phyloP scores from a whole-genome alignment of 2,329 filamentous ascomycete species.

The Xylaria sp. region DNA sequence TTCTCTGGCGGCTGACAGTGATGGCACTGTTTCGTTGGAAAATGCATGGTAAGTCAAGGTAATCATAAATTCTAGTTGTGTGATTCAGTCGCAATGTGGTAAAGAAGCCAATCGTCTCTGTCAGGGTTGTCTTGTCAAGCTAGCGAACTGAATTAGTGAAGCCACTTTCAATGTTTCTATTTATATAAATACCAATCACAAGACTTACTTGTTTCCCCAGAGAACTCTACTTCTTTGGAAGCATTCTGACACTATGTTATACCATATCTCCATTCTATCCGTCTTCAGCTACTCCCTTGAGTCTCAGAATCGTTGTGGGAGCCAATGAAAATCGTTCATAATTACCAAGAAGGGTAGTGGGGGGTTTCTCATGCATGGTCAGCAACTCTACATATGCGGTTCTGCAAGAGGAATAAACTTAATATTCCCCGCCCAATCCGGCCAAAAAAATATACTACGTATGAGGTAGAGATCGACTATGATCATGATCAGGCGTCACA shows the following conservation, averaged over 20 bases:
- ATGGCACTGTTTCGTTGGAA: background rate
- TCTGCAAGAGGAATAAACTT: background rate
- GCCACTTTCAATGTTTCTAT: background rate
- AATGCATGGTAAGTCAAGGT: background rate
- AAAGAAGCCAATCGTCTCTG: background rate
- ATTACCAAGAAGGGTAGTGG: slow-evolving; percentile 16
- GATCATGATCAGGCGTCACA: background rate
- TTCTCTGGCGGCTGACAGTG: background rate
- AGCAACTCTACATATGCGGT: slow-evolving; percentile 5
- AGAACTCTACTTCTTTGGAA: background rate
- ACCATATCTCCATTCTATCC: background rate
- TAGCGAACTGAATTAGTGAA: background rate
- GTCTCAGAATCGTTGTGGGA: background rate
- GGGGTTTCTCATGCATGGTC: slow-evolving; percentile 15
- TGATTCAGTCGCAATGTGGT: background rate
- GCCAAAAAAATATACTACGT: too few relatives aligned
- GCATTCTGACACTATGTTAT: background rate
- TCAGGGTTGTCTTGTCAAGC: background rate
- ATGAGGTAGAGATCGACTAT: background rate
- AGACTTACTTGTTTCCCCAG: background rate
- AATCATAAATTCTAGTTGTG: background rate
- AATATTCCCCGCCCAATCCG: slow-evolving; percentile 3
- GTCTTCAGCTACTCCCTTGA: background rate
- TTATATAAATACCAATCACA: background rate
- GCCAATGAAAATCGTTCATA: slow-evolving; percentile 2